Evolutionary conservation across 2,329 filamentous ascomycete species (phyloP), one percentile per base, ranked within the genome.

Genomic region (Pseudocercospora cruenta): DNA sequence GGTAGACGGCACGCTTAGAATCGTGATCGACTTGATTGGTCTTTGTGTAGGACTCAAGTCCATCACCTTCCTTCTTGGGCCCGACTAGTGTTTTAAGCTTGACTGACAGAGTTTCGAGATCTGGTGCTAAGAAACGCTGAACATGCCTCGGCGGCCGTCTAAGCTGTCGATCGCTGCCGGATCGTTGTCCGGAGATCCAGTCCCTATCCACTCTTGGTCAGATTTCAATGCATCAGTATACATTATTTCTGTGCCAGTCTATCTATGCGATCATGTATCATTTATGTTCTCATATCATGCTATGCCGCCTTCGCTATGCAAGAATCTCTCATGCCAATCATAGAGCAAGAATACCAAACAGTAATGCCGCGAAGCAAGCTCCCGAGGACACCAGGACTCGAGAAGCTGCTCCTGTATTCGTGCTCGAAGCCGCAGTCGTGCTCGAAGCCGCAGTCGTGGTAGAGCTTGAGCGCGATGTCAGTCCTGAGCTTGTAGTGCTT

Each of bases 401-500:
- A 24, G 21, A 12, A 19, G 47, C 47, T 51, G 47, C 47, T 22
- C 47, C 47, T 3, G 47, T 51, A n/a, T 51, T n/a, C 22, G 19
- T 51, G 47, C 47, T 51, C 22, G 21, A 19, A 51, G n/a, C n/a
- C n/a, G n/a, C n/a, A n/a, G n/a, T n/a, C n/a, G n/a, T 19, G 21
- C 14, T 26, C n/a, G n/a, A n/a, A n/a, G n/a, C n/a, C n/a, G n/a
- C n/a, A n/a, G 49, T 24, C 19, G 49, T 53, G 12, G 22, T 53
- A 8, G n/a, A 19, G 45, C 14, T 47, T 45, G 39, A 1, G n/a
- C 10, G n/a, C 24, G n/a, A 21, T 2, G 47, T 59, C 55, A 22
- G 83, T 82, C 76, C 98, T 98, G 1, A 98, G 85, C 70, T 93
- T 90, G 10, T 88, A 85, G 66, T 47, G 45, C 6, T 6, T 26